Evolutionary conservation across 306 rosid genomes (phyloP).

Genomic region (Trifolium pratense): DNA sequence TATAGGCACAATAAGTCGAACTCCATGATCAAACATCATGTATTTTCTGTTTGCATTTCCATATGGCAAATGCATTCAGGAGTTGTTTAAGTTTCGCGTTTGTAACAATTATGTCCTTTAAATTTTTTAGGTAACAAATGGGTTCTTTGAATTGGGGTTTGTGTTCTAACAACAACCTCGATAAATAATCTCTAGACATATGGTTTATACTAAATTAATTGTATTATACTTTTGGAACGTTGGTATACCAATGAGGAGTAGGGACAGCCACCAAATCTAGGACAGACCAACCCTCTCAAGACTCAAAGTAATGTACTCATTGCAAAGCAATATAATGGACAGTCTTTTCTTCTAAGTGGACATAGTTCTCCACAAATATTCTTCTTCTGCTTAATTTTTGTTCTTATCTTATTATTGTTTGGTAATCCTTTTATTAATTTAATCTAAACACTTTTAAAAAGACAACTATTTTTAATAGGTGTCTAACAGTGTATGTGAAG

Average conservation of each 20-base stretch:
- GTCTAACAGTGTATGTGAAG: constrained; percentile 54
- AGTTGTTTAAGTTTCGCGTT: no score
- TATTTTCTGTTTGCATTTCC: no score
- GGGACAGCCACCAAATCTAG: constrained; percentile 49
- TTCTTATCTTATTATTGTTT: constrained; percentile 31
- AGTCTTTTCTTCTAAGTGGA: constrained; percentile 52
- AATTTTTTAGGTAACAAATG: no score
- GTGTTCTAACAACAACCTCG: background rate
- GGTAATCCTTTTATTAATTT: constrained; percentile 40
- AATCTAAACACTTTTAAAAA: constrained; percentile 35
- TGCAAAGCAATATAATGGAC: constrained; percentile 44
- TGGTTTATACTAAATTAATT: background rate
- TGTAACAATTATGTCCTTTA: no score
- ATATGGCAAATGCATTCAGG: no score
- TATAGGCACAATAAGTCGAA: background rate
- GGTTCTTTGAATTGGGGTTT: no score
- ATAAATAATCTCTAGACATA: background rate
- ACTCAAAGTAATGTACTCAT: constrained; percentile 36
- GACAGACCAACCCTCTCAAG: constrained; percentile 35
- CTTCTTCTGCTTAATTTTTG: constrained; percentile 23
- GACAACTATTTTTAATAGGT: constrained; percentile 26
- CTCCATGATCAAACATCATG: background rate
- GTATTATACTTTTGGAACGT: constrained; percentile 1
- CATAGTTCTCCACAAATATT: constrained; percentile 38
- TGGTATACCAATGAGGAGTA: constrained; percentile 27